phyloP scores from a whole-genome alignment of 352 stramenopile species.

The Phytophthora macrochlamydospora region DNA sequence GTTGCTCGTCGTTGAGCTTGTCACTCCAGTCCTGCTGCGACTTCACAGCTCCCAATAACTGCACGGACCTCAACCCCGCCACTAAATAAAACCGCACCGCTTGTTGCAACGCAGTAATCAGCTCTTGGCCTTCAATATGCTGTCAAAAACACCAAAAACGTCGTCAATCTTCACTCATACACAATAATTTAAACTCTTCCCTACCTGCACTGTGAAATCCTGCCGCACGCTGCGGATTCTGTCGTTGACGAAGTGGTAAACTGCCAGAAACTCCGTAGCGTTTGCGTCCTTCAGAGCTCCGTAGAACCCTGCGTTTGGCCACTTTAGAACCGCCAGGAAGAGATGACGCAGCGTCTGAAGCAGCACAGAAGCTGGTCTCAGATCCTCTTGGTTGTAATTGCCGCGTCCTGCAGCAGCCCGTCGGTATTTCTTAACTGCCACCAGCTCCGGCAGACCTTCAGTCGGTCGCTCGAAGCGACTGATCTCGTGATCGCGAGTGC shows the following conservation, averaged over 20 bases:
- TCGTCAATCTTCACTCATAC: background rate
- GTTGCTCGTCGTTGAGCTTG: slow-evolving; percentile 71
- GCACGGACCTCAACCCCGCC: slow-evolving; percentile 40
- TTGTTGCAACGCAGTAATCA: slow-evolving; percentile 51
- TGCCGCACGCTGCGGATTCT: slow-evolving; percentile 73
- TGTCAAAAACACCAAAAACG: slow-evolving; percentile 12
- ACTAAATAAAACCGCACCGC: slow-evolving; percentile 65
- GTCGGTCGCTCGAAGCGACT: slow-evolving; percentile 51
- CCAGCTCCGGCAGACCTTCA: slow-evolving; percentile 5
- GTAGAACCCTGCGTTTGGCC: slow-evolving; percentile 42
- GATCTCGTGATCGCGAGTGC: slow-evolving; percentile 40
- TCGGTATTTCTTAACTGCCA: slow-evolving; percentile 62
- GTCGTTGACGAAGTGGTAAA: slow-evolving; percentile 79
- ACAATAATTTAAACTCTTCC: background rate
- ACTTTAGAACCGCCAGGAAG: slow-evolving; percentile 43
- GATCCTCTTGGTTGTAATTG: slow-evolving; percentile 23
- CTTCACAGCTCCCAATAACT: slow-evolving; percentile 32
- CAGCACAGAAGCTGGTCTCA: slow-evolving; percentile 46
- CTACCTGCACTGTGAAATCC: slow-evolving; percentile 74
- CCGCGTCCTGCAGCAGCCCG: slow-evolving; percentile 49
- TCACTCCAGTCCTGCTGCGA: slow-evolving; percentile 59
- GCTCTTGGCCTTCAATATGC: slow-evolving; percentile 39
- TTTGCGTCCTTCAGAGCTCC: slow-evolving; percentile 5
- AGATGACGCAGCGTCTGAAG: slow-evolving; percentile 49
- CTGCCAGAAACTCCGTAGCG: slow-evolving; percentile 45